Evolutionary conservation across 129 eudicot species (phyloP).

Genomic region (Chrysanthemum makinoi): DNA sequence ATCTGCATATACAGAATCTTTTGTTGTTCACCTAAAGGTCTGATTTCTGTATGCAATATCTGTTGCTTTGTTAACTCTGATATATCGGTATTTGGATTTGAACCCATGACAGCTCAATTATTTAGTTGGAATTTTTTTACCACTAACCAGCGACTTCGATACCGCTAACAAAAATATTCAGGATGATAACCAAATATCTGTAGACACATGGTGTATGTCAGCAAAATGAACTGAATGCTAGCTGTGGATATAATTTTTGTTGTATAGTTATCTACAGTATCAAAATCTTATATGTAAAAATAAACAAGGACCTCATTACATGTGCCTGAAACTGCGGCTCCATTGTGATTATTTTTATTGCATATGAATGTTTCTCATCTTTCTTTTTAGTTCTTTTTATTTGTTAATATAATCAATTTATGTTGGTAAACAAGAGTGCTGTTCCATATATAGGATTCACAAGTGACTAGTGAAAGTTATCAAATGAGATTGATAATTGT

Average conservation of each 20-base stretch:
- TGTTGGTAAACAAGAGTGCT: no score
- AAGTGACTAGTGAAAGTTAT: no score
- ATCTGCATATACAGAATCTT: background rate
- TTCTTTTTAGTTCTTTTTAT: background rate
- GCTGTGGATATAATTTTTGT: no score
- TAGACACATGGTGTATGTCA: no score
- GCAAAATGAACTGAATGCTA: no score
- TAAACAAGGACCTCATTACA: background rate
- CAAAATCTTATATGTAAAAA: background rate
- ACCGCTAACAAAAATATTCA: no score
- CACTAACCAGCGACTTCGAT: no score
- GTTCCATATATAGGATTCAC: no score
- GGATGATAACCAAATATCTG: no score
- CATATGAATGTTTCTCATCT: background rate
- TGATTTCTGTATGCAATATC: background rate
- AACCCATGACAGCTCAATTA: background rate
- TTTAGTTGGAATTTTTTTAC: background rate
- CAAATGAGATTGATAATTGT: no score
- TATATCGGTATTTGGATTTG: background rate
- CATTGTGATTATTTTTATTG: background rate
- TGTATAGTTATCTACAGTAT: background rate
- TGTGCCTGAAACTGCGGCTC: background rate
- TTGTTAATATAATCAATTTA: background rate
- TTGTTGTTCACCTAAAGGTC: constrained; percentile 3
- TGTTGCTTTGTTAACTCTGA: background rate